Conservation (phyloP, 179 eudicot species). For the Spergularia azorica region DNA sequence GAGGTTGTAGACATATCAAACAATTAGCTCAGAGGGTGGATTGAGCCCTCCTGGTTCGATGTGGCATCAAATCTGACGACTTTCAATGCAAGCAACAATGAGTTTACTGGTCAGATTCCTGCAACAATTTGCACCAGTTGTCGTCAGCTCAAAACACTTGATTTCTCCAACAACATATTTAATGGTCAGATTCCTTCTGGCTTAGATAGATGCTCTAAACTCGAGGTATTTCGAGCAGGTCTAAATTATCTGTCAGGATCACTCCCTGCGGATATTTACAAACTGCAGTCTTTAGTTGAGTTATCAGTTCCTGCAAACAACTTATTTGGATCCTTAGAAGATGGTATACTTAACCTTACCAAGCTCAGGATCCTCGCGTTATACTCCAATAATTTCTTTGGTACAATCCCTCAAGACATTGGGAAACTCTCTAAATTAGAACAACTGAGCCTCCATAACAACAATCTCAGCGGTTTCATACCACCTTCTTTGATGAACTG, state of each 20-base stretch:
- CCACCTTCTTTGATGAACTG: conserved; percentile 60
- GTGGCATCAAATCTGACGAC: conserved; percentile 38
- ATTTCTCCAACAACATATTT: conserved; percentile 59
- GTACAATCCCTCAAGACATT: conserved; percentile 49
- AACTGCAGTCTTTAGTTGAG: conserved; percentile 36
- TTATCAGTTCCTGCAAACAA: conserved; percentile 60
- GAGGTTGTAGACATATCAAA: conserved; percentile 50
- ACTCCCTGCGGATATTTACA: conserved; percentile 49
- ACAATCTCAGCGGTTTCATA: conserved; percentile 44
- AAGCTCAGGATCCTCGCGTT: conserved; percentile 46
- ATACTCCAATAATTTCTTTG: conserved; percentile 44
- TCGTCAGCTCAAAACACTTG: conserved; percentile 42
- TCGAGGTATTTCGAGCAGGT: conserved; percentile 57
- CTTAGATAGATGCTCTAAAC: conserved; percentile 43
- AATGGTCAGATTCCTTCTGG: conserved; percentile 46
- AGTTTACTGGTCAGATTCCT: conserved; percentile 55
- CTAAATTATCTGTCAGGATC: conserved; percentile 53
- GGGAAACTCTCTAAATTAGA: conserved; percentile 52
- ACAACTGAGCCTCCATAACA: conserved; percentile 42
- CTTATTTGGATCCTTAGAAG: conserved; percentile 45
- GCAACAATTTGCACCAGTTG: conserved; percentile 39
- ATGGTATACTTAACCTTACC: conserved; percentile 34
- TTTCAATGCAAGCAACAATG: conserved; percentile 61
- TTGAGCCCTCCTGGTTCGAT: conserved; percentile 39
- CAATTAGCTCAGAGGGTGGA: conserved; percentile 55